Conservation (phyloP, 2,329 filamentous ascomycete genomes). For the Emmonsia crescens region DNA sequence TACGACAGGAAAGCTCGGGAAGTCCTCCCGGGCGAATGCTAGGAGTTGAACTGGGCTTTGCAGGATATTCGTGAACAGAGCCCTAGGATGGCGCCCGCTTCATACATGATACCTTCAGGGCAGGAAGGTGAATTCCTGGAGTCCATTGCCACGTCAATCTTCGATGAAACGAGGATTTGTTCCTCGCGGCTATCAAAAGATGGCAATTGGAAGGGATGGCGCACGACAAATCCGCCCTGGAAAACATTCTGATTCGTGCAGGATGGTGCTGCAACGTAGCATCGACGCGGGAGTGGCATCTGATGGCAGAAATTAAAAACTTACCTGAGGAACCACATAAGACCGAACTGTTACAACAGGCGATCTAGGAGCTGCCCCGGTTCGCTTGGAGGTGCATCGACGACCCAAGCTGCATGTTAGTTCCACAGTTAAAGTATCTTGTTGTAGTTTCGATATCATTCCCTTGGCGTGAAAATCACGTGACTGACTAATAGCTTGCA, state of each 20-base stretch:
- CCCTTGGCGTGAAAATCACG: background rate
- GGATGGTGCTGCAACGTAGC: constrained; percentile 6
- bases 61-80: constrained; percentile 5
- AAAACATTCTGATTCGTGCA: constrained; percentile 6
- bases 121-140: constrained; percentile 5
- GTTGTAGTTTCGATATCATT: background rate
- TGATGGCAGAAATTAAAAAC: background rate
- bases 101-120: constrained; percentile 4
- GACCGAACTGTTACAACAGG: background rate
- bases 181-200: constrained; percentile 5
- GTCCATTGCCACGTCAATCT: constrained; percentile 4
- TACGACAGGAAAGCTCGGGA: background rate
- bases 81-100: background rate
- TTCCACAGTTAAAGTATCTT: background rate
- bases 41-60: constrained; percentile 5
- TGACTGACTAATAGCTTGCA: background rate
- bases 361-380: constrained; percentile 3
- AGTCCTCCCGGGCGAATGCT: background rate
- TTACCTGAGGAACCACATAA: background rate
- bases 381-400: background rate
- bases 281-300: background rate
- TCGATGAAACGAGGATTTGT: constrained; percentile 10
- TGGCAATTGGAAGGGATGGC: constrained; percentile 6
- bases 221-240: constrained; percentile 1
- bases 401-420: constrained; percentile 4